These are phyloP conservation scores for Dunaliella sp. DNA, from an alignment of 139 green algal species.

Conservation along the genomic window DNA sequence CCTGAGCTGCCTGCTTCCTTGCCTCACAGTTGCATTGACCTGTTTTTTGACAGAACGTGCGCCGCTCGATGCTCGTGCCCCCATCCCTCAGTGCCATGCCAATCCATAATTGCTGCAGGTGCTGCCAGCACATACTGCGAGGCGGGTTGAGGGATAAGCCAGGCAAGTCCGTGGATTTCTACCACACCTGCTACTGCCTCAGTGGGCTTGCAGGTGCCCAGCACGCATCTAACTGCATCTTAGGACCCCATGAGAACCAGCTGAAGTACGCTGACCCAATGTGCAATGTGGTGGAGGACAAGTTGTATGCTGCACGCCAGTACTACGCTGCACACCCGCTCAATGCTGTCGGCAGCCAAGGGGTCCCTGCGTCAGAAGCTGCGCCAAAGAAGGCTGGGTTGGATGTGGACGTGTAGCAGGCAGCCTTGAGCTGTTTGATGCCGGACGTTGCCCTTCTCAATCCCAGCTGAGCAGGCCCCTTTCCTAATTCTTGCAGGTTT, in stretches of 20 bases:
- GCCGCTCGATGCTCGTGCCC: too few species aligned
- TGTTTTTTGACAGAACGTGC: too few species aligned
- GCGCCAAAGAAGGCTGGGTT: not conserved
- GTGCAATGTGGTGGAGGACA: conserved; percentile 68
- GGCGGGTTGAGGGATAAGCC: conserved; percentile 96
- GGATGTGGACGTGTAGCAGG: too few species aligned
- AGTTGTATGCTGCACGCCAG: conserved; percentile 37
- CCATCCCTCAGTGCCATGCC: too few species aligned
- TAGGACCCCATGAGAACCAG: conserved; percentile 59
- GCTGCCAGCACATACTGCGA: conserved; percentile 44
- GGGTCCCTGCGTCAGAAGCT: not conserved
- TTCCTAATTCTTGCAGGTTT: not conserved
- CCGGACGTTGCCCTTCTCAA: too few species aligned
- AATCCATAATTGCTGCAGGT: too few species aligned
- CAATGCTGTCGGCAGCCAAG: not conserved
- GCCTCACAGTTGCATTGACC: too few species aligned
- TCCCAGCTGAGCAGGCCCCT: too few species aligned
- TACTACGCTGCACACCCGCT: conserved; percentile 29
- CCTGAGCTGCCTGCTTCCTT: too few species aligned
- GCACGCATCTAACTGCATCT: conserved; percentile 50
- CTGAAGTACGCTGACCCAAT: conserved; percentile 57
- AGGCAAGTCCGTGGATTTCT: conserved; percentile 88
- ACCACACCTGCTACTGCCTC: conserved; percentile 99
- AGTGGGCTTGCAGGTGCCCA: conserved; percentile 84
- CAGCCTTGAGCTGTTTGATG: too few species aligned